Evolutionary conservation across 2,329 filamentous ascomycete species (phyloP), one percentile per base, ranked within the genome.

Genomic region (Ophiostoma sp.): DNA sequence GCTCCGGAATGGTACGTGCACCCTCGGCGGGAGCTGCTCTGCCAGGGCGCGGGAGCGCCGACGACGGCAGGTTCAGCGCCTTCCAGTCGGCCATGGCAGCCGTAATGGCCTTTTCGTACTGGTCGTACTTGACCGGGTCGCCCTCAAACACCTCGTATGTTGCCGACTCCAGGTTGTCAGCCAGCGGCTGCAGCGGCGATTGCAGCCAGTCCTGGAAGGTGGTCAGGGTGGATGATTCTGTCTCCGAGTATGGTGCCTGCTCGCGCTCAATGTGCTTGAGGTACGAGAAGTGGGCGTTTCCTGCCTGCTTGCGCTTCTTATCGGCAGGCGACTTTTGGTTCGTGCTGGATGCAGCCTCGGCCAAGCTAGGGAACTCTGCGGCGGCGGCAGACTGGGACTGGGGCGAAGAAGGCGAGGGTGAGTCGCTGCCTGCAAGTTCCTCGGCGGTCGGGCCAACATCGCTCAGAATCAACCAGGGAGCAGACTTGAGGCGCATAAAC

Each of bases 81-180:
- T 85, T 85, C 90, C 95, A 96, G 76, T 98, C 94, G 15, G 82
- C 84, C 72, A 99, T 83, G 0, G 95, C 94, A 73, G 91, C 87
- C 4, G 87, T 87, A 70, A 96, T 90, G 17, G 95, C 95, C 65
- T 86, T 84, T 78, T 98, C 93, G 77, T 99, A 99, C 84, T 94
- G 96, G 73, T 93, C 89, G 78, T 99, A 99, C 80, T 99, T 99
- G 80, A 99, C 91, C 0, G 95, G 95, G 74, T 99, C 96, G 75
- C 96, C 96, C 79, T 99, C 95, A 76, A 99, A 99, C 1, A 98
- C 94, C 78, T 99, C 95, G 79, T 99, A 99, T 0, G 95, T 99
- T 60, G 96, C 91, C 66, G 93, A 97, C 78, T 99, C 96, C 17
- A 99, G 85, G 75, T 99, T 99, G 79, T 99, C 95, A 0, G 94